These are phyloP conservation scores for Citrullus colocynthis DNA, from an alignment of 306 rosid genomes.

Conservation along the genomic window DNA sequence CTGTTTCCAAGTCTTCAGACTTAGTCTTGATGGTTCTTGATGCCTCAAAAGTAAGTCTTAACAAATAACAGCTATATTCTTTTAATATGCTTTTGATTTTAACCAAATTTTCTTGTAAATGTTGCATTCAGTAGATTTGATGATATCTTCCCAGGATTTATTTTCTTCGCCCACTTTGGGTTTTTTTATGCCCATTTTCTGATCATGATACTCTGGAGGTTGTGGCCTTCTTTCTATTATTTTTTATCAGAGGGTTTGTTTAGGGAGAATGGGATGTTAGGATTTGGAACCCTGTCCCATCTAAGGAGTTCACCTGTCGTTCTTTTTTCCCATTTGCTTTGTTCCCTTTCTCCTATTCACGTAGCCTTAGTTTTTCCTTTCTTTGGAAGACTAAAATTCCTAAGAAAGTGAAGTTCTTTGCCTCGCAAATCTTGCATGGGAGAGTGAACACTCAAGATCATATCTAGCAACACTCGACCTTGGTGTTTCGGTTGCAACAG, in stretches of 20 bases:
- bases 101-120: not conserved
- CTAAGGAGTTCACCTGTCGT: not conserved
- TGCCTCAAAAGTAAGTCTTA: slow-evolving; percentile 77
- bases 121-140: not conserved
- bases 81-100: not conserved
- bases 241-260: not conserved
- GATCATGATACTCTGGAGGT: not conserved
- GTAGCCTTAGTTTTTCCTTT: not conserved
- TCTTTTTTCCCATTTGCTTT: not conserved
- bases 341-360: not conserved
- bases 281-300: not conserved
- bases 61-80: not conserved
- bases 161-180: not conserved
- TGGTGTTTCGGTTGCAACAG: too few species aligned
- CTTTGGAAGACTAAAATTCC: too few species aligned
- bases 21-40: slow-evolving; percentile 95
- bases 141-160: not conserved
- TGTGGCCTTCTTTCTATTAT: too few species aligned
- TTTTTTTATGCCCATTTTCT: not conserved
- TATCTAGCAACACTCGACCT: too few species aligned
- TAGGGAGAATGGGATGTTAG: not conserved
- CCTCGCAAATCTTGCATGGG: too few species aligned
- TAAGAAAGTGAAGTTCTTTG: too few species aligned
- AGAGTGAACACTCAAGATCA: too few species aligned
- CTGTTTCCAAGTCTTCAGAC: slow-evolving; percentile 98